These are phyloP conservation scores for Ceratorhiza oryzae-sativae DNA, from an alignment of 1,284 basidiomycete genomes.

Conservation along the genomic window DNA sequence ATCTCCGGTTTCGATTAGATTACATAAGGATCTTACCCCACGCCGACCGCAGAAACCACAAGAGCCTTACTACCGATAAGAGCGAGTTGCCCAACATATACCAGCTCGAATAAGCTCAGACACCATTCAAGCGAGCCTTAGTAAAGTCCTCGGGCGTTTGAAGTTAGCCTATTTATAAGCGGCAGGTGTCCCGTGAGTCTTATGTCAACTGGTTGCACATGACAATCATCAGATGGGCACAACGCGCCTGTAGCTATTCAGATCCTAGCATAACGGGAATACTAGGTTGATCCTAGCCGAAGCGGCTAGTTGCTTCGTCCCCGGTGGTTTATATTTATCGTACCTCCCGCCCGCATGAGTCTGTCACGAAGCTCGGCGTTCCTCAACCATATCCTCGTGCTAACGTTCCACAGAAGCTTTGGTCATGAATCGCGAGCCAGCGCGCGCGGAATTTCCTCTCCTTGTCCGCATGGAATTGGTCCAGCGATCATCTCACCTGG, in stretches of 20 bases:
- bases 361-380: neutral
- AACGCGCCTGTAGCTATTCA: neutral
- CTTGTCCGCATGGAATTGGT: neutral
- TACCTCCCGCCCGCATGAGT: neutral
- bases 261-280: neutral
- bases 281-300: neutral
- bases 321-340: constrained; percentile 1
- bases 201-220: neutral
- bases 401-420: neutral
- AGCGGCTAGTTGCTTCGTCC: neutral
- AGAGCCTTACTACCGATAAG: too few relatives aligned
- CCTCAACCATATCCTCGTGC: neutral
- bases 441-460: neutral
- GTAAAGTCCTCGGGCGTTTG: neutral
- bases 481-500: neutral
- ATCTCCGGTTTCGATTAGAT: neutral
- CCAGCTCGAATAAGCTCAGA: neutral
- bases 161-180: too few relatives aligned
- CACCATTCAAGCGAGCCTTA: neutral
- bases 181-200: neutral
- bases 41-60: too few relatives aligned
- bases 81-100: too few relatives aligned
- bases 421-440: neutral
- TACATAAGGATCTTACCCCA: neutral
- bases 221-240: neutral